These are phyloP conservation scores for Carex pumila DNA, from an alignment of 176 grass and related monocot genomes.

Conservation along the genomic window DNA sequence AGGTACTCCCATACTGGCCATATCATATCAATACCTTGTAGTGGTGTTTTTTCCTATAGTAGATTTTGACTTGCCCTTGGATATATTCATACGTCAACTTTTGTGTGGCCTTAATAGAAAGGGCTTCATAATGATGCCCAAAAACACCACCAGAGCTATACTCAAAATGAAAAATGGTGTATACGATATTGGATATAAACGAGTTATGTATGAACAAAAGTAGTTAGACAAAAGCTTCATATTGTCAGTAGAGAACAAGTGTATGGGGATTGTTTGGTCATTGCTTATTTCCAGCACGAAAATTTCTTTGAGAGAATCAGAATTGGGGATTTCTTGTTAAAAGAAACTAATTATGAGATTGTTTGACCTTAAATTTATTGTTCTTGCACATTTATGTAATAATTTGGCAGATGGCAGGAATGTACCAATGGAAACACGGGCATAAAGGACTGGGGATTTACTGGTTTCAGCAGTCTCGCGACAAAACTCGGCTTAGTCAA, in stretches of 20 bases:
- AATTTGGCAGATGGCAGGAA: constrained; percentile 62
- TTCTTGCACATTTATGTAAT: constrained; percentile 3
- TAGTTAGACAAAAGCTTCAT: background rate
- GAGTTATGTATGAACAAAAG: background rate
- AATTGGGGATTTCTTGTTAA: background rate
- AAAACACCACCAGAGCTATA: background rate
- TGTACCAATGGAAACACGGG: constrained; percentile 94
- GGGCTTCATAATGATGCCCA: background rate
- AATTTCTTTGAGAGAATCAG: background rate
- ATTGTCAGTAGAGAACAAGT: background rate
- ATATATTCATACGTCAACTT: background rate
- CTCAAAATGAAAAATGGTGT: background rate
- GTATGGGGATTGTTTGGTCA: background rate
- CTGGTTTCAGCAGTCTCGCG: constrained; percentile 89
- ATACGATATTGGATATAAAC: background rate
- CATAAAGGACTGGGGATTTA: constrained; percentile 83
- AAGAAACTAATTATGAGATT: background rate
- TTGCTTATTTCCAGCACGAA: background rate
- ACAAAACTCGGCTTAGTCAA: constrained; percentile 66
- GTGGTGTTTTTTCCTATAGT: background rate
- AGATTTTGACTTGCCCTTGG: background rate
- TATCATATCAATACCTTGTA: background rate
- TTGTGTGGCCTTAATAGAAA: background rate
- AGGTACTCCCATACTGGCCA: background rate
- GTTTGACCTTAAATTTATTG: background rate